phyloP scores from a whole-genome alignment of 2,329 filamentous ascomycete genomes.

The Pestalotiopsis sp. region DNA sequence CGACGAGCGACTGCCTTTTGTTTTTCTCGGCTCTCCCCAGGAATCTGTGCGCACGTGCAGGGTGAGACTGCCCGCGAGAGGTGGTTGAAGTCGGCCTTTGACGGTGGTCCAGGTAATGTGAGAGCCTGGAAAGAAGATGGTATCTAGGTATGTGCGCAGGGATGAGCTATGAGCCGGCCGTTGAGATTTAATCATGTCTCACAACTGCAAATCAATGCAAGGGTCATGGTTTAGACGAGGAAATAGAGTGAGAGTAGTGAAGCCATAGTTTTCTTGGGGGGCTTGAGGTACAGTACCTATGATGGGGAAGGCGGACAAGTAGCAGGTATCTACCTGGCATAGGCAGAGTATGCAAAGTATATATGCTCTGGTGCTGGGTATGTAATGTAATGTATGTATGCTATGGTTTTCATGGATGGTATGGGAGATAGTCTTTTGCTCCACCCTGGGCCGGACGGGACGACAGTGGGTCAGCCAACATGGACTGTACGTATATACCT shows the following conservation, averaged over 20 bases:
- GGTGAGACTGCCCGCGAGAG: constrained; percentile 23
- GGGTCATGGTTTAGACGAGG: background rate
- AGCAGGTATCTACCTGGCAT: background rate
- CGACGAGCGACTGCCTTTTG: background rate
- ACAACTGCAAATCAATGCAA: constrained; percentile 10
- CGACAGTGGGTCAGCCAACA: background rate
- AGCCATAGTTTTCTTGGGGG: background rate
- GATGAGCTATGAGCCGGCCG: constrained; percentile 9
- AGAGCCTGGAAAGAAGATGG: background rate
- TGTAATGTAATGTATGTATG: background rate
- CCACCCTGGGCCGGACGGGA: constrained; percentile 5
- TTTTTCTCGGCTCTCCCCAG: constrained; percentile 13
- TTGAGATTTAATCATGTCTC: constrained; percentile 11
- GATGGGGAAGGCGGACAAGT: background rate
- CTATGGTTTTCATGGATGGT: background rate
- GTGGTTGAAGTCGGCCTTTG: background rate
- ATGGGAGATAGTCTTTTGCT: background rate
- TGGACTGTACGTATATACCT: background rate
- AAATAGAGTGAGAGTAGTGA: background rate
- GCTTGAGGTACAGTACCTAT: background rate
- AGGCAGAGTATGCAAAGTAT: background rate
- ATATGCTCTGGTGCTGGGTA: background rate
- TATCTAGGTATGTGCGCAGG: background rate
- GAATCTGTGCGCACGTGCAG: constrained; percentile 18
- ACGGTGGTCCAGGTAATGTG: background rate